Base-by-base conservation (phyloP, 2,329 filamentous ascomycete species). In the Alternaria dauci region DNA sequence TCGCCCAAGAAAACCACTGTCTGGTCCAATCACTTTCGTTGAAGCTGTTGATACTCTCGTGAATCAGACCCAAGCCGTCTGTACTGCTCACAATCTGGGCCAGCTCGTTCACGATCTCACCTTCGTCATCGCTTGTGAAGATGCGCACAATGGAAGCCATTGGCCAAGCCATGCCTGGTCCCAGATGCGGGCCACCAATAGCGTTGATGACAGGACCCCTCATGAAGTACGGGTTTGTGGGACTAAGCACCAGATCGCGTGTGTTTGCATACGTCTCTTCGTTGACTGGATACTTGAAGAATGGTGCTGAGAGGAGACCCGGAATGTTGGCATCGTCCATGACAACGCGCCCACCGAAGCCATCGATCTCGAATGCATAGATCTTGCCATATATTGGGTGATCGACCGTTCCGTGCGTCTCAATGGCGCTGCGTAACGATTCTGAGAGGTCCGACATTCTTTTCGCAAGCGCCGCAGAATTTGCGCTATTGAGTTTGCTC, bases 311-410 rank as follows among this genome's bases (percentile, higher is more conserved):
- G 41, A 91, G 82, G 3, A 91, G 82, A 12, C 85, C 88, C 0
- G 89, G 89, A 50, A 91, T 87, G 64, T 91, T 91, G 32, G 89
- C 88, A 59, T 91, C 89, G 69, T 91, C 89, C 89, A 91, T 91
- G 52, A 89, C 81, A 64, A 86, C 89, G 55, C 76, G 73, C 14
- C 72, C 72, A 44, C 78, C 78, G 66, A 79, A 83, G 23, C 82
- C 82, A 61, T 84, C 82, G 26, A 84, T 76, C 65, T 84, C 82
- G 61, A 79, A 84, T 14, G 82, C 81, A 61, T 83, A 84, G 20
- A 84, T 72, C 28, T 76, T 74, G 47, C 80, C 80, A 41, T 72
- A 73, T 2, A 61, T 72, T 1, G 75, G 69, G 20, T 78, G 75
- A 6, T 76, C 66, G 12, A 82, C 74, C 5, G 82, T 80, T 42